Evolutionary conservation across 345 rosid genomes (phyloP).

Genomic region (Odontarrhena argentea): DNA sequence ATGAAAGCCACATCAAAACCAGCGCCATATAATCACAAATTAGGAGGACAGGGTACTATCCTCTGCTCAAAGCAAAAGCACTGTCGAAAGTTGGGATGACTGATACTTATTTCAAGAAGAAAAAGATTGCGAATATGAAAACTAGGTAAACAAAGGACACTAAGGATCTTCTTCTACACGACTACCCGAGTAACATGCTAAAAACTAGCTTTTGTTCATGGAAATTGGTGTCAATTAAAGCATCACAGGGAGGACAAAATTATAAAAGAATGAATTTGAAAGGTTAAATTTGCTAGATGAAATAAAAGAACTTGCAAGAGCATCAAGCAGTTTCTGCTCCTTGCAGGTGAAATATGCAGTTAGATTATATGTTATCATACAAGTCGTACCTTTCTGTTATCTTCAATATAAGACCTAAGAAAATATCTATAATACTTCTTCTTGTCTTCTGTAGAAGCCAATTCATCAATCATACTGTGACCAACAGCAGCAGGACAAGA

Average conservation of each 20-base stretch:
- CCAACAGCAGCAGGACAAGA: slow-evolving; percentile 40
- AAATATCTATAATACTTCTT: slow-evolving; percentile 38
- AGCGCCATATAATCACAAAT: background rate
- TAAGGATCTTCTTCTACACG: background rate
- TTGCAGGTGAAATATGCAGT: background rate
- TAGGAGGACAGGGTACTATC: background rate
- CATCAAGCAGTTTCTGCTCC: slow-evolving; percentile 17
- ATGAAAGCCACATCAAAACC: background rate
- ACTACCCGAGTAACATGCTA: background rate
- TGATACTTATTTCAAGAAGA: background rate
- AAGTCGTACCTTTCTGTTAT: slow-evolving; percentile 69
- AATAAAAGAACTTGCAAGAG: background rate
- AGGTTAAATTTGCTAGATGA: background rate
- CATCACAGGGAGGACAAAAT: slow-evolving; percentile 7
- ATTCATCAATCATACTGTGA: slow-evolving; percentile 37
- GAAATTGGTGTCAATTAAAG: slow-evolving; percentile 1
- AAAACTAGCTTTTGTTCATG: background rate
- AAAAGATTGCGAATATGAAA: background rate
- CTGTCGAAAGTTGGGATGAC: background rate
- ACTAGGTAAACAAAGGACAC: background rate
- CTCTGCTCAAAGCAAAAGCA: slow-evolving; percentile 16
- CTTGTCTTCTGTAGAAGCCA: slow-evolving; percentile 39
- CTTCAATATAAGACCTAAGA: slow-evolving; percentile 73
- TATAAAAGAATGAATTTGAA: background rate
- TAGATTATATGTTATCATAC: slow-evolving; percentile 19